These are phyloP conservation scores for Nothophytophthora sp. DNA, from an alignment of 352 stramenopile species.

Conservation along the genomic window DNA sequence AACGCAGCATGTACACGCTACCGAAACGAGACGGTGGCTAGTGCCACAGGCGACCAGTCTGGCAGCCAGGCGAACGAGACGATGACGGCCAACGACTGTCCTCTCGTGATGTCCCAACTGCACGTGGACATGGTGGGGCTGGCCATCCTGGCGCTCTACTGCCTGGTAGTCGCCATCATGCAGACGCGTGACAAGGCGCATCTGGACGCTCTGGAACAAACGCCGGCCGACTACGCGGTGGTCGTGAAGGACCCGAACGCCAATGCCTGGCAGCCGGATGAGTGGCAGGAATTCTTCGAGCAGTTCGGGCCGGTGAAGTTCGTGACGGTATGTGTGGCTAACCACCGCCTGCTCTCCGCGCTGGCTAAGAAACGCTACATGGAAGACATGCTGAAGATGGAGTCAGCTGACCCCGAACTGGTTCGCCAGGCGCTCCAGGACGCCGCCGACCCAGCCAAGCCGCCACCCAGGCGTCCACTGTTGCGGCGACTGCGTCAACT, in stretches of 20 bases:
- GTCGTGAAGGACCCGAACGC: slow-evolving; percentile 72
- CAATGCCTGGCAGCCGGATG: slow-evolving; percentile 62
- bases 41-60: background rate
- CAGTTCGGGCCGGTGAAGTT: slow-evolving; percentile 76
- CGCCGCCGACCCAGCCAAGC: slow-evolving; percentile 28
- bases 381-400: slow-evolving; percentile 73
- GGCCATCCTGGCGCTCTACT: slow-evolving; percentile 50
- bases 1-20: slow-evolving; percentile 62
- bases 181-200: slow-evolving; percentile 44
- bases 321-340: slow-evolving; percentile 67
- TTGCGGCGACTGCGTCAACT: slow-evolving; percentile 39
- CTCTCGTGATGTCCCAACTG: slow-evolving; percentile 49
- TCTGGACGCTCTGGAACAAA: slow-evolving; percentile 65
- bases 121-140: slow-evolving; percentile 61
- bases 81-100: slow-evolving; percentile 48
- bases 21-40: slow-evolving; percentile 10
- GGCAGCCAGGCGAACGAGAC: background rate
- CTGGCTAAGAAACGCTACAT: slow-evolving; percentile 67
- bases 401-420: slow-evolving; percentile 38
- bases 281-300: slow-evolving; percentile 68
- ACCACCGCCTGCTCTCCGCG: slow-evolving; percentile 54
- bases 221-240: slow-evolving; percentile 69
- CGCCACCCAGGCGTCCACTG: slow-evolving; percentile 15
- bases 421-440: slow-evolving; percentile 36
- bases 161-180: slow-evolving; percentile 36